A percentile compares a stretch with the other conserved stretches of the same genome.
Conservation (phyloP, 164 flowering plant species). For the Sextonia rubra region DNA sequence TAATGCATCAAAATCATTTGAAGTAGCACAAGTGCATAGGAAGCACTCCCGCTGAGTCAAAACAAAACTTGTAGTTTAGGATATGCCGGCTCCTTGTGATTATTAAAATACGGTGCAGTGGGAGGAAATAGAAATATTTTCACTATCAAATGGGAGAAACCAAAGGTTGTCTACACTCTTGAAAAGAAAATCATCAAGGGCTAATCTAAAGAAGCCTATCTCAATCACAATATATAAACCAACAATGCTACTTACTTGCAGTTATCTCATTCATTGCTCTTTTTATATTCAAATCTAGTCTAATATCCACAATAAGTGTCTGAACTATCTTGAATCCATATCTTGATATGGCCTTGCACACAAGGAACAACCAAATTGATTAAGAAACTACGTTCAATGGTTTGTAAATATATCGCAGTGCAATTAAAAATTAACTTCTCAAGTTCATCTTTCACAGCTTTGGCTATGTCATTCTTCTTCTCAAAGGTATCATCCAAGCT, state of each 20-base stretch:
- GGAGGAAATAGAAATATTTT: no score
- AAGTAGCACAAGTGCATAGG: no score
- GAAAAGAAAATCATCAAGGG: no score
- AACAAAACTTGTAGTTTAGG: no score
- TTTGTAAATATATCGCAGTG: not conserved
- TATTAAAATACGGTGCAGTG: no score
- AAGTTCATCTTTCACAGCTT: slow-evolving; percentile 68
- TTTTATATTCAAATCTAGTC: slow-evolving; percentile 74
- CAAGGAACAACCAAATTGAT: not conserved
- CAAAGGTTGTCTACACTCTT: no score
- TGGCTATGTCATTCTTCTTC: slow-evolving; percentile 79
- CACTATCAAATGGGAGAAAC: no score
- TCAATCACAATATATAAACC: not conserved
- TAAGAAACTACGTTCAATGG: not conserved
- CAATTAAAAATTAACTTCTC: slow-evolving; percentile 47
- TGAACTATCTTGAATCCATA: slow-evolving; percentile 82
- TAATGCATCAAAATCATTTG: no score
- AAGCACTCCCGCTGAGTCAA: no score
- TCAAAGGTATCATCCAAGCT: slow-evolving; percentile 68
- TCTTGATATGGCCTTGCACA: slow-evolving; percentile 68
- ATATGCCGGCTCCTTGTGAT: no score
- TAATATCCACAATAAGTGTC: slow-evolving; percentile 77
- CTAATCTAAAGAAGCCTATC: no score
- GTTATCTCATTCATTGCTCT: slow-evolving; percentile 86
- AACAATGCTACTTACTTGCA: slow-evolving; percentile 47